Evolutionary conservation across 2,329 filamentous ascomycete genomes (phyloP).

Genomic region (Fusarium sp.): DNA sequence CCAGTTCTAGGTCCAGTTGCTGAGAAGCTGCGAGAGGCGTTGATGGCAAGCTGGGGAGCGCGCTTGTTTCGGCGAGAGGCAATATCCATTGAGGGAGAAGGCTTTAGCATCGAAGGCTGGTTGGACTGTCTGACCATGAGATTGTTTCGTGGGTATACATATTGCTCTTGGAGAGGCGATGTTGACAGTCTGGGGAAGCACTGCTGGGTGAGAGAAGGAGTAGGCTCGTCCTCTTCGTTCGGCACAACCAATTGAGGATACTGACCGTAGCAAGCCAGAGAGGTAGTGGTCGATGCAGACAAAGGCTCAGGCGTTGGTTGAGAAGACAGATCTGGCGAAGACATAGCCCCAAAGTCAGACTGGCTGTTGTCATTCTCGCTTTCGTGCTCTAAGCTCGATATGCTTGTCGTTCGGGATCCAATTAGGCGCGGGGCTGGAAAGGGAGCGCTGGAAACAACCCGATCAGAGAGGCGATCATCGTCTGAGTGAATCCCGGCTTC

Average conservation of each 20-base stretch:
- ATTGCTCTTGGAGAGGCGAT: conserved; percentile 36
- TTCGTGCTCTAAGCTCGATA: conserved; percentile 40
- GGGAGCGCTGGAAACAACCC: conserved; percentile 56
- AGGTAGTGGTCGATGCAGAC: conserved; percentile 14
- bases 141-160: conserved; percentile 30
- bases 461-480: conserved; percentile 49
- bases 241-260: conserved; percentile 43
- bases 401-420: conserved; percentile 12
- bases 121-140: conserved; percentile 29
- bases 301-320: conserved; percentile 37
- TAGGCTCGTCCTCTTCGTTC: conserved; percentile 38
- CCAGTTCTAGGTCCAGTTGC: conserved; percentile 58
- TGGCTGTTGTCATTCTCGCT: conserved; percentile 46
- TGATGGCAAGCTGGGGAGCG: conserved; percentile 59
- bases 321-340: conserved; percentile 36
- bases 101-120: conserved; percentile 54
- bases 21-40: conserved; percentile 58
- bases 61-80: conserved; percentile 62
- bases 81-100: conserved; percentile 64
- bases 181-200: conserved; percentile 38
- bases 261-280: conserved; percentile 32
- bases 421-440: conserved; percentile 49
- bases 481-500: conserved; percentile 44
- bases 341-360: conserved; percentile 41
- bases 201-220: conserved; percentile 38